phyloP scores from a whole-genome alignment of 441 rosid genomes.

The Kokia cookei region DNA sequence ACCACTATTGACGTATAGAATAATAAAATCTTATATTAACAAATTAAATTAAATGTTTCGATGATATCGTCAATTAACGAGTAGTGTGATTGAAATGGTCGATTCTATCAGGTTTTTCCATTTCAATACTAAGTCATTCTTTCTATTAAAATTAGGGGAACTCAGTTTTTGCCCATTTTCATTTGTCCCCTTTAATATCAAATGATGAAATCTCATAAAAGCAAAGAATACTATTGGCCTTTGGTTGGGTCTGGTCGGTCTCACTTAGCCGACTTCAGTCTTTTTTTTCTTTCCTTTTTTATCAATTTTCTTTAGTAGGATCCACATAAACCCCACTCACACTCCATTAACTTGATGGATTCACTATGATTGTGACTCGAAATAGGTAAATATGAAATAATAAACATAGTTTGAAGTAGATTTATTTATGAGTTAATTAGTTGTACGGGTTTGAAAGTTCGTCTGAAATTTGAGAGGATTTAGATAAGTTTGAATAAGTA shows the following conservation, averaged over 20 bases:
- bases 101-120: too few relatives aligned
- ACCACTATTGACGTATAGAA: too few relatives aligned
- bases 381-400: not conserved
- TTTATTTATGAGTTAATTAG: too few relatives aligned
- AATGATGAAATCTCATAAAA: not conserved
- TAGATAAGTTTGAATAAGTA: too few relatives aligned
- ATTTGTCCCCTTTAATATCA: not conserved
- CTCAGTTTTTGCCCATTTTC: not conserved
- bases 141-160: not conserved
- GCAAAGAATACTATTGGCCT: not conserved
- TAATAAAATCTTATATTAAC: too few relatives aligned
- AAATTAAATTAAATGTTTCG: too few relatives aligned
- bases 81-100: too few relatives aligned
- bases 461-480: too few relatives aligned
- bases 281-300: not conserved
- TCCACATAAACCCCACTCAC: slow-evolving; percentile 9
- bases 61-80: too few relatives aligned
- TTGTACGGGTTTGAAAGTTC: too few relatives aligned
- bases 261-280: not conserved
- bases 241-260: not conserved
- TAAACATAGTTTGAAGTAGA: not conserved
- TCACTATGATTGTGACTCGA: not conserved
- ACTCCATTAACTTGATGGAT: not conserved
- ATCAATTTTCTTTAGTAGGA: not conserved
- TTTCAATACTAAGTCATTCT: too few relatives aligned